A percentile compares a stretch with the other conserved stretches of the same genome.
Evolutionary conservation across 495 filamentous ascomycete genomes (phyloP).

Genomic region (Copromyces sp.): DNA sequence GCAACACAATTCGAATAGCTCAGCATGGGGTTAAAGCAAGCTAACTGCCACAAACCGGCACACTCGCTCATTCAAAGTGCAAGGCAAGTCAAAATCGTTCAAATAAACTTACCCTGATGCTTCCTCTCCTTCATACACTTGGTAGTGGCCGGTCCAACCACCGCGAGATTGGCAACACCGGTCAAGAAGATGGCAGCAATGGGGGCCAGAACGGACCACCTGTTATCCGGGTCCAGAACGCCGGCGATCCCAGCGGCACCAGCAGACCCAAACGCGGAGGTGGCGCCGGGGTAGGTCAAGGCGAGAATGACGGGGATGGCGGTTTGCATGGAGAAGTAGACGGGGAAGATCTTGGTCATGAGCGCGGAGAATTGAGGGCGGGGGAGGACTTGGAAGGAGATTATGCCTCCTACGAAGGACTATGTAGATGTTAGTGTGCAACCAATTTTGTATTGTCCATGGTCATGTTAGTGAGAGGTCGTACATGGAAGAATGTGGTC

Average conservation of each 20-base stretch:
- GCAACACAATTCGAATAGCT: background rate
- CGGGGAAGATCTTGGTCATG: slow-evolving; percentile 69
- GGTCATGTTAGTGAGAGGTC: background rate
- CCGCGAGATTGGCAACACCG: slow-evolving; percentile 53
- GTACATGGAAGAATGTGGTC: slow-evolving; percentile 68
- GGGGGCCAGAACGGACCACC: slow-evolving; percentile 51
- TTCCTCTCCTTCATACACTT: slow-evolving; percentile 64
- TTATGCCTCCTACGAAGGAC: slow-evolving; percentile 70
- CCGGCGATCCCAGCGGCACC: slow-evolving; percentile 38
- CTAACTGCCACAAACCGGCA: background rate
- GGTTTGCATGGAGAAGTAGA: slow-evolving; percentile 78
- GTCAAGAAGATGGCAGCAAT: slow-evolving; percentile 53
- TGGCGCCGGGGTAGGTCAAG: slow-evolving; percentile 63
- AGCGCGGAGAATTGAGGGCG: slow-evolving; percentile 71
- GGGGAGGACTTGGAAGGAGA: slow-evolving; percentile 63
- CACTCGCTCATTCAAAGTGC: background rate
- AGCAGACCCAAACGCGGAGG: slow-evolving; percentile 20
- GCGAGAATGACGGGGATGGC: slow-evolving; percentile 60
- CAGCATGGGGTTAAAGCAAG: background rate
- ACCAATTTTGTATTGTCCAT: too few species aligned
- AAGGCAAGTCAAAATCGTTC: background rate
- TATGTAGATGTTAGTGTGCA: slow-evolving; percentile 14
- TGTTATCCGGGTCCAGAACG: slow-evolving; percentile 44
- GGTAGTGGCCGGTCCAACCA: slow-evolving; percentile 62
- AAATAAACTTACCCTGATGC: slow-evolving; percentile 50